A percentile compares a stretch with the other conserved stretches of the same genome.
phyloP scores from a whole-genome alignment of 768 basidiomycete species.

The Hebeloma cylindrosporum region DNA sequence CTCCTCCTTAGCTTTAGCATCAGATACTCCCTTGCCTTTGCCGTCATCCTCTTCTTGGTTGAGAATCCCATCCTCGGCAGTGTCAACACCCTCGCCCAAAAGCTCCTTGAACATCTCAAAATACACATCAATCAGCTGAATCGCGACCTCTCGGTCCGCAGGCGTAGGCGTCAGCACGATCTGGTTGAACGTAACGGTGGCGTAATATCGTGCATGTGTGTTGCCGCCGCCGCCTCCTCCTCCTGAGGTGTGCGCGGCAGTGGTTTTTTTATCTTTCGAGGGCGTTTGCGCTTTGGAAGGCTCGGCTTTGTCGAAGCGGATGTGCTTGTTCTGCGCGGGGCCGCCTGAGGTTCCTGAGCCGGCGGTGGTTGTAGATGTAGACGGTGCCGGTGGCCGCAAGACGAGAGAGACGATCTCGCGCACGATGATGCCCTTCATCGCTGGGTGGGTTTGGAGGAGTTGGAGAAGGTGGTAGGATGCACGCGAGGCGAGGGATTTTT shows the following conservation, averaged over 20 bases:
- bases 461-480: constrained; percentile 89
- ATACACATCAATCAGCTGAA: constrained; percentile 83
- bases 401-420: constrained; percentile 83
- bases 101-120: constrained; percentile 93
- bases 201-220: constrained; percentile 86
- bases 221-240: constrained; percentile 49
- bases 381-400: constrained; percentile 54
- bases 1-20: too few relatives aligned
- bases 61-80: constrained; percentile 28
- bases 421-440: constrained; percentile 88
- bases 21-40: constrained; percentile 34
- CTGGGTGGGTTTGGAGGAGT: constrained; percentile 85
- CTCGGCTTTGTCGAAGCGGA: constrained; percentile 50
- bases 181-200: constrained; percentile 93
- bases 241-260: constrained; percentile 27
- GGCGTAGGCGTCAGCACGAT: constrained; percentile 65
- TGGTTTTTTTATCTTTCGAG: too few relatives aligned
- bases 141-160: constrained; percentile 70
- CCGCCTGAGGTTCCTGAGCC: constrained; percentile 25
- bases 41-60: constrained; percentile 40
- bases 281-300: constrained; percentile 31
- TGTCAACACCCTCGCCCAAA: constrained; percentile 61
- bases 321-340: constrained; percentile 40
- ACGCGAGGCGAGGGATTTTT: constrained; percentile 84
- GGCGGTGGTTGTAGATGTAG: constrained; percentile 29